A percentile compares a stretch with the other conserved stretches of the same genome.
These are phyloP conservation scores for Silene vulgaris DNA, from an alignment of 179 eudicot species.

Conservation along the genomic window DNA sequence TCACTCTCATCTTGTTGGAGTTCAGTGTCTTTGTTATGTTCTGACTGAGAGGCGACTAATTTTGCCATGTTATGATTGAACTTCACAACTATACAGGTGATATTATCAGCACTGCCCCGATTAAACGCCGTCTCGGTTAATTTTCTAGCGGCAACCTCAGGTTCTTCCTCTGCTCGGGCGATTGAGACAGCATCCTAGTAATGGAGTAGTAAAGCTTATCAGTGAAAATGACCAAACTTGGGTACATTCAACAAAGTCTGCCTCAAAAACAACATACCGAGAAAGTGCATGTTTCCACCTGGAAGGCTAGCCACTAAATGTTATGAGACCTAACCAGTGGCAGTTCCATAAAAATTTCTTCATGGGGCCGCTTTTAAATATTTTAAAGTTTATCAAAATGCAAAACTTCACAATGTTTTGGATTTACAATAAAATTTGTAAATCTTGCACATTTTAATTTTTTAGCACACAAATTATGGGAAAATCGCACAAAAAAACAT, in stretches of 20 bases:
- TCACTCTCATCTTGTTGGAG: slow-evolving; percentile 11
- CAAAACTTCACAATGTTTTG: slow-evolving; percentile 32
- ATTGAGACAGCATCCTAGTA: slow-evolving; percentile 82
- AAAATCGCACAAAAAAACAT: background rate
- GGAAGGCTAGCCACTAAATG: background rate
- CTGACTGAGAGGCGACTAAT: slow-evolving; percentile 12
- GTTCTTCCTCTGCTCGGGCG: slow-evolving; percentile 71
- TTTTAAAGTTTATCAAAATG: slow-evolving; percentile 56
- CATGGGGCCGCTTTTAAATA: background rate
- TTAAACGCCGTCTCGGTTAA: slow-evolving; percentile 76
- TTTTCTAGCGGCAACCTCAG: slow-evolving; percentile 83
- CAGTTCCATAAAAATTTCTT: background rate
- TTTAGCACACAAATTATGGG: background rate
- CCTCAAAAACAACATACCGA: background rate
- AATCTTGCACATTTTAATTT: no score
- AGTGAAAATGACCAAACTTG: slow-evolving; percentile 11
- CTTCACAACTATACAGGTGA: slow-evolving; percentile 89
- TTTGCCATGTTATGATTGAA: slow-evolving; percentile 46
- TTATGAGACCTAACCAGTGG: background rate
- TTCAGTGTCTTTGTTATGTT: slow-evolving; percentile 17
- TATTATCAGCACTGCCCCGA: slow-evolving; percentile 92
- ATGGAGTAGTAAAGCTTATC: slow-evolving; percentile 13
- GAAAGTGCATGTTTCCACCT: background rate
- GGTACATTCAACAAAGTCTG: background rate
- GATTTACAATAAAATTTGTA: background rate